Evolutionary conservation across 345 rosid genomes (phyloP), one percentile per base, ranked within the genome.

Genomic region (Eucalyptus erythrocorys): DNA sequence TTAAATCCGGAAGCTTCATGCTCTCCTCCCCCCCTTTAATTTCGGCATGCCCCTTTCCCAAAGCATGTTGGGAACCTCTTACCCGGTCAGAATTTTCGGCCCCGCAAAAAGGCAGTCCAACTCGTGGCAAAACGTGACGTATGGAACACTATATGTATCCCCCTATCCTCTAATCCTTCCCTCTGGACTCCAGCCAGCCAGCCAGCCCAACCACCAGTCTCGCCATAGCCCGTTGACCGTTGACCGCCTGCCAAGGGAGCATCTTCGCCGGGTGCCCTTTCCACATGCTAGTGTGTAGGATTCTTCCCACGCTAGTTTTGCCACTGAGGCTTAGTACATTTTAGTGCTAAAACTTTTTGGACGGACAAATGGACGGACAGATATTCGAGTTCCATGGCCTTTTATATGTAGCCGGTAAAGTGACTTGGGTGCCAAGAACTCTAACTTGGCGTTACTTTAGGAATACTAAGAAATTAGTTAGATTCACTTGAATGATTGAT

Each of bases 261-360:
- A 24, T 55, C 61, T 10, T 55, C 13, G 30, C 30, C 1, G 5
- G 30, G 26, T 24, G 0, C 40, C 40, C 40, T 34, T 51, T 19
- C 26, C 57, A 51, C 37, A 4, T 64, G 10, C 8, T 14, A 64
- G 71, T n/a, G 14, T 6, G 19, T n/a, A 1, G 19, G 21, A 32
- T 32, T 24, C 37, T 68, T 68, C 22, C 10, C 10, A 11, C 27
- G 3, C 81, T 10, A 16, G 81, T 37, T 71, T 37, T 37, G 45
- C 45, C 13, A 34, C 4, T 3, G 4, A 5, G 26, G 6, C 3
- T 6, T 3, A 7, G 10, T 17, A 22, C 7, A n/a, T 17, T 71
- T 9, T 19, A 40, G 7, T 19, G 24, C 45, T 10, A 19, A 68
- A 8, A 19, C 0, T 19, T 71, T 68, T 27, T 7, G 15, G 6